Conservation (phyloP, 176 grass and related monocot genomes). For the Oryza glaberrima region DNA sequence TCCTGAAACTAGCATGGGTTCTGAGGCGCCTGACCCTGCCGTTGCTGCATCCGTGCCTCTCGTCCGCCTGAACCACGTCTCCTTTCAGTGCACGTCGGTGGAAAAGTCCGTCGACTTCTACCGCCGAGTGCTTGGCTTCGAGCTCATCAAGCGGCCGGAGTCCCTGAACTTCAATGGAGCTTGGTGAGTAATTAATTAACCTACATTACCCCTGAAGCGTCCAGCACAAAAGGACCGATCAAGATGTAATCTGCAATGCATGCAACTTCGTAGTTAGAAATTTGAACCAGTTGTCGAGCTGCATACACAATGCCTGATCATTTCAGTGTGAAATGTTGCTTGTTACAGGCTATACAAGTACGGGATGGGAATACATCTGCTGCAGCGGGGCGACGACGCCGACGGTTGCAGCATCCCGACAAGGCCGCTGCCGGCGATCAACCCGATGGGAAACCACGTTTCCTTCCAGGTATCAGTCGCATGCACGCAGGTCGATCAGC, state of each 20-base stretch:
- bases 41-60: constrained; percentile 36
- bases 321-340: neutral
- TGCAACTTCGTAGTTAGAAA: neutral
- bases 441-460: constrained; percentile 76
- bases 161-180: constrained; percentile 76
- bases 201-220: neutral
- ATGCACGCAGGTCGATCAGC: neutral
- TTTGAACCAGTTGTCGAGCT: neutral
- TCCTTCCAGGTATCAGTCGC: constrained; percentile 70
- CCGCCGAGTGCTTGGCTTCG: constrained; percentile 71
- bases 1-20: constrained; percentile 24
- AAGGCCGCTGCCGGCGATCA: constrained; percentile 42
- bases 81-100: constrained; percentile 64
- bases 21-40: neutral
- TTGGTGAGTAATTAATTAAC: constrained; percentile 48
- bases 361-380: constrained; percentile 71
- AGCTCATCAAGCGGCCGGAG: constrained; percentile 67
- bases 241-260: neutral
- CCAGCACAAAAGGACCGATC: neutral
- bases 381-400: constrained; percentile 47
- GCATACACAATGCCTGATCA: neutral
- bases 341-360: constrained; percentile 62
- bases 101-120: constrained; percentile 68
- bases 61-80: constrained; percentile 81
- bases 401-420: neutral